Conservation (phyloP, 1,284 basidiomycete species). For the Sporisorium reilianum region DNA sequence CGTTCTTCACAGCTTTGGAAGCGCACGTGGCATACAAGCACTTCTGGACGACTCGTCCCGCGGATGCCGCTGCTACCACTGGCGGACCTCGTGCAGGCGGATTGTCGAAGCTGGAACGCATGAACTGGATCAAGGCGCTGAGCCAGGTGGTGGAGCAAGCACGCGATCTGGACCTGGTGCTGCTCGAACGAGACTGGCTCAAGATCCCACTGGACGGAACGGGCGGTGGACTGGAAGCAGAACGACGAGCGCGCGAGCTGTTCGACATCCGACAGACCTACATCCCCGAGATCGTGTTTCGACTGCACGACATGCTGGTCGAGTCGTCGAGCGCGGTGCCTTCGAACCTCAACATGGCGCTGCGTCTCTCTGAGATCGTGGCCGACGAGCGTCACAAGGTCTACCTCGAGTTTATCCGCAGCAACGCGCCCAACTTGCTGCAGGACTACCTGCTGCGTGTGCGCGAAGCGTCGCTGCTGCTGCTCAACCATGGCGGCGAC, state of each 20-base stretch:
- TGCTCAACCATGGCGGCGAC: constrained; percentile 45
- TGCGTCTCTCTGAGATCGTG: constrained; percentile 84
- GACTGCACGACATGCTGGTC: constrained; percentile 82
- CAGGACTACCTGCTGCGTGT: constrained; percentile 62
- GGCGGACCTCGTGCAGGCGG: constrained; percentile 18
- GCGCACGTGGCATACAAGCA: constrained; percentile 57
- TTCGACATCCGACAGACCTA: constrained; percentile 86
- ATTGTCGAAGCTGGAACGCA: constrained; percentile 50
- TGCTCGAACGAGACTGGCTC: constrained; percentile 73
- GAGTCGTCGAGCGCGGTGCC: constrained; percentile 77
- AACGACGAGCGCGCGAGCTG: constrained; percentile 78
- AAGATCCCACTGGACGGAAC: constrained; percentile 66
- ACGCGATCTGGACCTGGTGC: constrained; percentile 68
- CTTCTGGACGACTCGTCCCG: constrained; percentile 51
- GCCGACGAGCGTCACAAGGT: constrained; percentile 88
- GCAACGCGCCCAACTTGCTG: constrained; percentile 70
- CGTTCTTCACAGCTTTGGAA: constrained; percentile 62
- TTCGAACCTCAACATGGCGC: constrained; percentile 80
- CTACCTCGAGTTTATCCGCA: constrained; percentile 84
- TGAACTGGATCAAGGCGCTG: constrained; percentile 54
- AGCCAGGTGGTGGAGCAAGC: constrained; percentile 69
- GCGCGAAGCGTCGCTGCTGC: constrained; percentile 53
- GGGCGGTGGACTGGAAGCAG: constrained; percentile 69
- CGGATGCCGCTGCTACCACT: constrained; percentile 9
- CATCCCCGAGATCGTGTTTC: constrained; percentile 88